Conservation (phyloP, 108 stramenopile genomes). For the Cyclotella sp. region DNA sequence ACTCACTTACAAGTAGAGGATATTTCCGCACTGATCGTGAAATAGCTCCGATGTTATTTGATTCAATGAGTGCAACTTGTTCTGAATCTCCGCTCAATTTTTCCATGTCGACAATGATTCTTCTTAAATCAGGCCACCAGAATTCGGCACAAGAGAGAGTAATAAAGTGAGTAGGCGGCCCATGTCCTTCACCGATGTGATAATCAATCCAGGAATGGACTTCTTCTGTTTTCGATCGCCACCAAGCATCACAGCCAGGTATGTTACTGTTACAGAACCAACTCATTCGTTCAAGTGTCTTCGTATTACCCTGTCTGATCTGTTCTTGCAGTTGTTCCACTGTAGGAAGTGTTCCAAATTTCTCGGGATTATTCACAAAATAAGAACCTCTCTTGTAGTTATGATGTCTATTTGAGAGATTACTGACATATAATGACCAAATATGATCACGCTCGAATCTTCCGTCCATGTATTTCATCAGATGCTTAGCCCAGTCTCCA, state of each 20-base stretch:
- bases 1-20: slow-evolving; percentile 19
- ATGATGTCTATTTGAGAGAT: background rate
- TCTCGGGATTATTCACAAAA: background rate
- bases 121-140: slow-evolving; percentile 38
- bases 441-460: slow-evolving; percentile 21
- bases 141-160: slow-evolving; percentile 45
- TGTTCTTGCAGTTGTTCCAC: slow-evolving; percentile 29
- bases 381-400: slow-evolving; percentile 21
- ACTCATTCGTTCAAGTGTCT: slow-evolving; percentile 1
- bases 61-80: background rate
- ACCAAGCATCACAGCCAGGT: slow-evolving; percentile 27
- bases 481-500: slow-evolving; percentile 24
- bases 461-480: slow-evolving; percentile 33
- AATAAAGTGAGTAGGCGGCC: slow-evolving; percentile 43
- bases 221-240: slow-evolving; percentile 21
- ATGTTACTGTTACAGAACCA: slow-evolving; percentile 6
- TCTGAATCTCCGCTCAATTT: background rate
- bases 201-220: slow-evolving; percentile 41
- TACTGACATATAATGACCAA: slow-evolving; percentile 2
- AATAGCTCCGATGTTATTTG: background rate
- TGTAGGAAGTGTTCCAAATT: slow-evolving; percentile 11
- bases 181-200: slow-evolving; percentile 30
- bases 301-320: slow-evolving; percentile 5
- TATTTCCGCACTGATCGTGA: slow-evolving; percentile 1
- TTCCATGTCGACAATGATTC: slow-evolving; percentile 20